phyloP scores from a whole-genome alignment of 495 filamentous ascomycete genomes.

The Hypoxylon lienhwacheense region DNA sequence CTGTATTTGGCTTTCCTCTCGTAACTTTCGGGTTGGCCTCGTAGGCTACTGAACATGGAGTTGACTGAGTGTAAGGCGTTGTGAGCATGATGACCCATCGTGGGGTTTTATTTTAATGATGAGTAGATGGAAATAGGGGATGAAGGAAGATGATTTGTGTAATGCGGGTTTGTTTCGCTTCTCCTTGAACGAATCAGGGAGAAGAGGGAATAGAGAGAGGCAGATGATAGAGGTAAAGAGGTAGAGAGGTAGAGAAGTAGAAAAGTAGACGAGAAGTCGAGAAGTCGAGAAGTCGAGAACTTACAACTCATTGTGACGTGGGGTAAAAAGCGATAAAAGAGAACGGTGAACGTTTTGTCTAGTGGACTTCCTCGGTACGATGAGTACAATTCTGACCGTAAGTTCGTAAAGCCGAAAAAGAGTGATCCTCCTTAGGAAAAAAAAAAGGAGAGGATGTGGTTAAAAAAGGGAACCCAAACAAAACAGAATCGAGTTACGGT shows the following conservation, averaged over 20 bases:
- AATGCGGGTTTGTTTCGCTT: neutral
- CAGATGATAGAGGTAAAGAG: slow-evolving; percentile 3
- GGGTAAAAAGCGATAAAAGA: slow-evolving; percentile 25
- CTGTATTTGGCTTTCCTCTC: slow-evolving; percentile 95
- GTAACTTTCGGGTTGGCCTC: slow-evolving; percentile 96
- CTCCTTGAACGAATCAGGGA: slow-evolving; percentile 11
- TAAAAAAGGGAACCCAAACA: neutral
- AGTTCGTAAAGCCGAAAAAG: slow-evolving; percentile 1
- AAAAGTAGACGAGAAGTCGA: slow-evolving; percentile 1
- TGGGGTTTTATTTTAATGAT: too few relatives aligned
- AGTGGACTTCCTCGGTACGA: slow-evolving; percentile 9
- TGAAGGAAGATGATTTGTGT: too few relatives aligned
- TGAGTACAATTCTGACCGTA: slow-evolving; percentile 2
- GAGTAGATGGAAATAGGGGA: too few relatives aligned
- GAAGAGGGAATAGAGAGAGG: slow-evolving; percentile 4
- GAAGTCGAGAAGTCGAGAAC: slow-evolving; percentile 21
- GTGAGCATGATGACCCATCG: too few relatives aligned
- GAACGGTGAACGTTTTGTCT: slow-evolving; percentile 9
- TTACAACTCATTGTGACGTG: slow-evolving; percentile 43
- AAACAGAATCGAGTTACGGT: neutral
- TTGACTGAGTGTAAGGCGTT: slow-evolving; percentile 60
- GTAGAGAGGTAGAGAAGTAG: slow-evolving; percentile 7
- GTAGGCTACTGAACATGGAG: slow-evolving; percentile 95
- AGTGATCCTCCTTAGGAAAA: slow-evolving; percentile 3
- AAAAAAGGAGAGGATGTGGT: neutral